Evolutionary conservation across 2,329 filamentous ascomycete genomes (phyloP), one percentile per base, ranked within the genome.

Genomic region (Phyllosticta paracitricarpa): DNA sequence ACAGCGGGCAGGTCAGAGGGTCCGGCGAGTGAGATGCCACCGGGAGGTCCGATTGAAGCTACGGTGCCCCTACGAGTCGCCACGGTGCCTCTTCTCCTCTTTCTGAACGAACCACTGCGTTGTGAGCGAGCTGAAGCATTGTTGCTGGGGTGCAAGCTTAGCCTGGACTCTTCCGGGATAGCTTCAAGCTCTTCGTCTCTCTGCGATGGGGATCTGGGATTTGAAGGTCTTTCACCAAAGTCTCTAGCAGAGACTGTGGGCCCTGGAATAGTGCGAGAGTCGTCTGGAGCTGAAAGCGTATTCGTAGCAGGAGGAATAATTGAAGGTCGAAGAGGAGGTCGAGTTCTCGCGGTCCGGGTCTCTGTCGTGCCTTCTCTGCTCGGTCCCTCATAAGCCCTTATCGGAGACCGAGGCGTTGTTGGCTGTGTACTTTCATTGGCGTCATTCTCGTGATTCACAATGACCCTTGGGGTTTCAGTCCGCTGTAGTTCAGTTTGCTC

Each of bases 21-120:
- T 2, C 60, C 60, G 24, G 60, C 60, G 7, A 62, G 56, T 22
- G 56, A 58, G 24, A 62, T 58, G 14, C 60, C 60, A 8, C 53
- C 55, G 1, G 58, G 58, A 12, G 58, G 52, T 28, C n/a, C 26
- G 24, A 56, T 56, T 3, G 51, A 48, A n/a, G 51, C 22, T 17
- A 61, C 2, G 3, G 58, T 61, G 6, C 53, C 53, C 4, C 58
- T 56, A 2, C 58, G 54, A 4, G 53, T 33, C 4, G 51, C 40
- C 2, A 28, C 6, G 17, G 25, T 56, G 6, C 56, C 53, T 25
- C 33, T 30, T n/a, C 56, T 56, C 19, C 53, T 52, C 19, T 40
- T 56, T 7, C 58, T 17, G n/a, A 48, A 5, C 14, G 35, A 48
- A 6, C 35, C 35, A 48, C 14, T 48, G 35, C 35, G 35, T 17